Evolutionary conservation across 345 rosid genomes (phyloP), one percentile per base, ranked within the genome.

Genomic region (Eucalyptus erythrocorys): DNA sequence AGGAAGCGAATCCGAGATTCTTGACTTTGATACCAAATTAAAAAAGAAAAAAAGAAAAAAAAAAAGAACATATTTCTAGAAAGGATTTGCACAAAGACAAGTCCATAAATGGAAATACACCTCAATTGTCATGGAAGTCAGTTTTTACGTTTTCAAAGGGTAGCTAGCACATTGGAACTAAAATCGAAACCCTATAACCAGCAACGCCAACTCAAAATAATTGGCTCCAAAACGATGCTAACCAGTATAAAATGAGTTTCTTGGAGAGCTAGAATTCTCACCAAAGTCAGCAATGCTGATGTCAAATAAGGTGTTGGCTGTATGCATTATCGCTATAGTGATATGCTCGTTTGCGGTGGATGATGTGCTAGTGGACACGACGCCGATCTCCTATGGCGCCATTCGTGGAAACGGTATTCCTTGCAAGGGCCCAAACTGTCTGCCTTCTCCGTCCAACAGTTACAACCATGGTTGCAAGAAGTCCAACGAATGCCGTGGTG

Each of bases 11-110:
- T 51, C 55, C 24, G 0, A 51, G 61, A 55, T 55, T 55, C 61
- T 55, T 55, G 26, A 24, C 12, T 55, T 24, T 22, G 26, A 55
- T 55, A 55, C 27, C 13, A 21, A 22, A 9, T 66, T 2, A n/a
- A 14, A n/a, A 15, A 14, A 8, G 2, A 0, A 6, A 48, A 15
- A 48, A 1, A n/a, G n/a, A n/a, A 48, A 5, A 2, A 45, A 8
- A 8, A 45, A 45, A 9, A 45, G 8, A 51, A 50, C 55, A 17
- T 50, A 50, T 50, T 50, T 50, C 22, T 50, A 16, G 53, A 50
- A 50, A 50, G 53, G 53, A 50, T 50, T 50, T 50, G 53, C 1
- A 50, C 55, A 9, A 17, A 71, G 81, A 37, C 45, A 71, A 37
- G 45, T 71, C 13, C 26, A 37, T 5, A 4, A 34, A 71, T 3